A percentile compares a stretch with the other conserved stretches of the same genome.
phyloP scores from a whole-genome alignment of 257 asterid genomes.

The Rauvolfia tetraphylla region DNA sequence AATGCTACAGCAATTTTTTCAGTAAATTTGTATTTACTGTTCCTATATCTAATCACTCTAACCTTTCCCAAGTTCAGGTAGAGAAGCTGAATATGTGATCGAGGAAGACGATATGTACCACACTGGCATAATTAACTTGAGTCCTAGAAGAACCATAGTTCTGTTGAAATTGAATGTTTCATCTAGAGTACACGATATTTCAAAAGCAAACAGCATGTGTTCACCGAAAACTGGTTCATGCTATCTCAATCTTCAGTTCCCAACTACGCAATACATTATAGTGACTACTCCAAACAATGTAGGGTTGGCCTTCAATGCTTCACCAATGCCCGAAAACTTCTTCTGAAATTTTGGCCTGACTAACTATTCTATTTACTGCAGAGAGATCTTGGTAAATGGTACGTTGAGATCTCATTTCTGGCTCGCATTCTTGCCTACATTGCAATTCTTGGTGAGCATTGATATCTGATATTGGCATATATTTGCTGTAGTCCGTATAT shows the following conservation, averaged over 20 bases:
- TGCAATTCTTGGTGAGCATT: constrained; percentile 16
- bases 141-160: constrained; percentile 3
- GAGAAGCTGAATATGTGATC: constrained; percentile 2
- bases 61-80: constrained; percentile 6
- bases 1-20: no score
- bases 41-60: no score
- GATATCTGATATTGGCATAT: neutral
- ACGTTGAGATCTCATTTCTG: constrained; percentile 7
- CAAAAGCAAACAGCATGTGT: constrained; percentile 15
- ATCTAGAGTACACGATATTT: constrained; percentile 11
- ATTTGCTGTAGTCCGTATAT: neutral
- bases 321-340: neutral
- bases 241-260: constrained; percentile 12
- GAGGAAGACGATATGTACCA: constrained; percentile 18
- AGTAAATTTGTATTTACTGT: neutral
- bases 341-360: neutral
- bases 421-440: constrained; percentile 3
- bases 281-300: constrained; percentile 16
- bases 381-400: constrained; percentile 4
- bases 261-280: constrained; percentile 1
- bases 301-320: neutral
- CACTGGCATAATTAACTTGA: constrained; percentile 10
- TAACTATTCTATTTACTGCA: constrained; percentile 9
- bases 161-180: constrained; percentile 17
- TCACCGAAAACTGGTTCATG: constrained; percentile 12